Conservation (phyloP, 2,329 filamentous ascomycete species). For the Scedosporium aurantiacum region DNA sequence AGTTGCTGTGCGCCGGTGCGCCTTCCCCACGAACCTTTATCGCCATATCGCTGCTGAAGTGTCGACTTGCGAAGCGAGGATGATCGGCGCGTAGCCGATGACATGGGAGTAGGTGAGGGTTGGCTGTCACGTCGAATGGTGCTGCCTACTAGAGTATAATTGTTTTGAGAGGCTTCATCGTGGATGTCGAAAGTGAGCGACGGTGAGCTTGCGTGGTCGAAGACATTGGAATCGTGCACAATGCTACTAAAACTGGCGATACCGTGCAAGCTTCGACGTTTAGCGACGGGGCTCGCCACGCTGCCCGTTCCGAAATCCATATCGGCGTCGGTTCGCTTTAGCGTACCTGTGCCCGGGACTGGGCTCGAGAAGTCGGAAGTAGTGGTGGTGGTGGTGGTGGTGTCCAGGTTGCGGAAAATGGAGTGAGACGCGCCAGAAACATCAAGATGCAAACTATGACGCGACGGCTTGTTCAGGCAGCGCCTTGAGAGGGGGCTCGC, state of each 20-base stretch:
- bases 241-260: conserved; percentile 45
- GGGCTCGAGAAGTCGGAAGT: conserved; percentile 5
- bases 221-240: conserved; percentile 59
- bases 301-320: conserved; percentile 76
- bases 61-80: conserved; percentile 79
- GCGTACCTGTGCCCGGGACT: conserved; percentile 68
- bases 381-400: neutral
- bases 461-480: conserved; percentile 35
- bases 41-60: conserved; percentile 68
- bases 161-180: conserved; percentile 24
- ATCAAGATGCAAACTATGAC: conserved; percentile 48
- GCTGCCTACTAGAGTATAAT: conserved; percentile 41
- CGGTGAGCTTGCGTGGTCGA: conserved; percentile 30
- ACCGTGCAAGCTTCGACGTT: conserved; percentile 78
- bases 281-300: conserved; percentile 77
- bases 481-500: conserved; percentile 31
- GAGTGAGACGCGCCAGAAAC: conserved; percentile 38
- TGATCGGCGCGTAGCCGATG: conserved; percentile 53
- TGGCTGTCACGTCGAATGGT: conserved; percentile 26
- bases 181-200: conserved; percentile 18
- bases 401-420: conserved; percentile 1
- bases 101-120: conserved; percentile 34
- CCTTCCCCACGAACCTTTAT: conserved; percentile 53
- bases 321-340: conserved; percentile 83
- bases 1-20: conserved; percentile 46